phyloP scores from a whole-genome alignment of 1,284 basidiomycete species.

The Cryptococcus neoformans region DNA sequence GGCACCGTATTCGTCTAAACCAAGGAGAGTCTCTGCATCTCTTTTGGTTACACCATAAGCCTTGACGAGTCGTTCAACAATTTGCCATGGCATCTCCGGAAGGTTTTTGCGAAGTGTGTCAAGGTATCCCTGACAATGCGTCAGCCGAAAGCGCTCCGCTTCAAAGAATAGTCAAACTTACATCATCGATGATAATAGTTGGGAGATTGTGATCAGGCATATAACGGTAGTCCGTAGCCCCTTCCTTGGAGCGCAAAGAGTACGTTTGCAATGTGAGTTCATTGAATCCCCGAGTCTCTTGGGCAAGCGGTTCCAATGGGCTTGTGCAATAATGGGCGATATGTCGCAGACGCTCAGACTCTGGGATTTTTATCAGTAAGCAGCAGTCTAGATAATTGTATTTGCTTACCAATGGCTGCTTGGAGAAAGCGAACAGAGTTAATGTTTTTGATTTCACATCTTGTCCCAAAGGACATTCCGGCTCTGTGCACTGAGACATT shows the following conservation, averaged over 20 bases:
- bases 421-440: conserved; percentile 87
- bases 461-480: conserved; percentile 68
- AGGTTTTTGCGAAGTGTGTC: conserved; percentile 51
- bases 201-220: conserved; percentile 97
- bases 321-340: conserved; percentile 34
- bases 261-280: conserved; percentile 78
- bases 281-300: conserved; percentile 91
- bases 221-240: conserved; percentile 93
- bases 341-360: conserved; percentile 43
- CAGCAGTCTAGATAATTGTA: background rate
- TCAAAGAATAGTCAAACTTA: conserved; percentile 15
- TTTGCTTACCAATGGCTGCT: conserved; percentile 69
- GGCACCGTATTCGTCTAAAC: conserved; percentile 58
- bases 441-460: conserved; percentile 97
- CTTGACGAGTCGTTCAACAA: conserved; percentile 58
- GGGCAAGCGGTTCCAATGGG: conserved; percentile 47
- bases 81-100: conserved; percentile 74
- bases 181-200: conserved; percentile 61
- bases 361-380: conserved; percentile 53
- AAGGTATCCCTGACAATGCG: conserved; percentile 51
- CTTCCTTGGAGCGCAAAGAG: conserved; percentile 82
- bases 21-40: conserved; percentile 71
- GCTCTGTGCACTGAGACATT: conserved; percentile 83
- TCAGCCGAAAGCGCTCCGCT: background rate
- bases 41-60: conserved; percentile 60